Percentiles rank a stretch among this genome's conserved stretches.
Evolutionary conservation across 176 grass and related monocot species (phyloP).

Genomic region (Triticum urartu): DNA sequence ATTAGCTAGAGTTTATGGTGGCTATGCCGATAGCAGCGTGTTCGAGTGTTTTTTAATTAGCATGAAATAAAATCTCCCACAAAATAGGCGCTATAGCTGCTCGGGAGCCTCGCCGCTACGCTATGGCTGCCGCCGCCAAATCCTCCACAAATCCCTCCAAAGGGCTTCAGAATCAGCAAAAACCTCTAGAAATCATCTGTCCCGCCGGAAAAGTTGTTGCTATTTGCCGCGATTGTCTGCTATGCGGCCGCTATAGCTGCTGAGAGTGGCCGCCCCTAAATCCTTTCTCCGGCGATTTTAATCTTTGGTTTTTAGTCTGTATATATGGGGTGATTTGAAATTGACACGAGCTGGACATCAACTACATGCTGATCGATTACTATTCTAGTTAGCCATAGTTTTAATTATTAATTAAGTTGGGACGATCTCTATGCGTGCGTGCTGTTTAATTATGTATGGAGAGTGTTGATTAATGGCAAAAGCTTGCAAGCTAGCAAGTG

Average conservation of each 20-base stretch:
- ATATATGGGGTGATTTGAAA: slow-evolving; percentile 28
- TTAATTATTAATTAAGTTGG: neutral
- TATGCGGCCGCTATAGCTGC: too few relatives aligned
- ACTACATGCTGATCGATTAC: neutral
- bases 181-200: too few relatives aligned
- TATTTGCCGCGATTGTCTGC: too few relatives aligned
- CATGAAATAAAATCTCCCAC: too few relatives aligned
- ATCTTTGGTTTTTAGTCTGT: slow-evolving; percentile 20
- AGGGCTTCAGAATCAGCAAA: too few relatives aligned
- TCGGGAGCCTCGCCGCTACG: too few relatives aligned
- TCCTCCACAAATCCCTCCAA: too few relatives aligned
- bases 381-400: slow-evolving; percentile 28
- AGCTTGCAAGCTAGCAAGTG: slow-evolving; percentile 25
- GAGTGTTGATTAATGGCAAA: slow-evolving; percentile 35
- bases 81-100: too few relatives aligned
- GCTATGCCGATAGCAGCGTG: slow-evolving; percentile 32
- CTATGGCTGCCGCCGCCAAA: too few relatives aligned
- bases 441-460: slow-evolving; percentile 35
- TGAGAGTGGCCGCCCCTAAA: too few relatives aligned
- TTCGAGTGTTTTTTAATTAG: slow-evolving; percentile 29
- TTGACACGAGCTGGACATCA: neutral
- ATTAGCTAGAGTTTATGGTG: neutral
- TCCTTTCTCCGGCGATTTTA: too few relatives aligned
- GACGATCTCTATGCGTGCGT: slow-evolving; percentile 10
- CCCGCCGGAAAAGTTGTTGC: too few relatives aligned